Evolutionary conservation across 2,329 filamentous ascomycete genomes (phyloP), one percentile per base, ranked within the genome.

Genomic region (Nothomitra cinnamomea): DNA sequence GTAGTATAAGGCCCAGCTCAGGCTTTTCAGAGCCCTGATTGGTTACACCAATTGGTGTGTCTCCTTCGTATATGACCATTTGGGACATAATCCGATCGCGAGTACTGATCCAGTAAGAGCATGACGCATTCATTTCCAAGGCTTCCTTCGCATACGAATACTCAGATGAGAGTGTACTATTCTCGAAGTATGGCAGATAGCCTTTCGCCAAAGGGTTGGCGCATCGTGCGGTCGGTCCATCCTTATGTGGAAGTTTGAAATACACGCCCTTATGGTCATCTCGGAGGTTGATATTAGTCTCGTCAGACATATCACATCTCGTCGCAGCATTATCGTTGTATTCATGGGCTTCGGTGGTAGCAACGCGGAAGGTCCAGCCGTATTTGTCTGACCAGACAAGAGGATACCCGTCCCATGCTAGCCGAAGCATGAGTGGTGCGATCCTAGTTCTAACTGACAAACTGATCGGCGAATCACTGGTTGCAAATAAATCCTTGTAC

Each of bases 51-150:
- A 49, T 45, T 50, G 70, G 58, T 17, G 72, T 56, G 57, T 94
- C 81, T 35, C 81, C 73, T 56, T 88, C 75, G 64, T 94, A 95
- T 1, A 98, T 85, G 1, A 94, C 89, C 75, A 96, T 86, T 63
- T 98, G 92, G n/a, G 83, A 85, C 75, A 72, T 90, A 67, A 98
- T 98, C 51, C 92, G 76, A 63, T 95, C 87, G 57, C 92, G 78
- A 15, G 92, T 89, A 62, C 87, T 95, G 61, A 98, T 96, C 92
- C 94, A 98, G 67, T 98, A 98, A 0, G 90, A 96, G 65, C 94
- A 98, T 0, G 88, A 95, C 0, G 92, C 88, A 61, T 98, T 98
- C 92, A 98, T 98, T 61, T 96, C 85, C 43, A 98, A 71, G 0
- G 94, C 92, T 65, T 95, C 88, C 63, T 94, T 96, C 0, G 92